A percentile compares a stretch with the other conserved stretches of the same genome.
These are phyloP conservation scores for Lyophyllum semitale DNA, from an alignment of 768 basidiomycete genomes.

Conservation along the genomic window DNA sequence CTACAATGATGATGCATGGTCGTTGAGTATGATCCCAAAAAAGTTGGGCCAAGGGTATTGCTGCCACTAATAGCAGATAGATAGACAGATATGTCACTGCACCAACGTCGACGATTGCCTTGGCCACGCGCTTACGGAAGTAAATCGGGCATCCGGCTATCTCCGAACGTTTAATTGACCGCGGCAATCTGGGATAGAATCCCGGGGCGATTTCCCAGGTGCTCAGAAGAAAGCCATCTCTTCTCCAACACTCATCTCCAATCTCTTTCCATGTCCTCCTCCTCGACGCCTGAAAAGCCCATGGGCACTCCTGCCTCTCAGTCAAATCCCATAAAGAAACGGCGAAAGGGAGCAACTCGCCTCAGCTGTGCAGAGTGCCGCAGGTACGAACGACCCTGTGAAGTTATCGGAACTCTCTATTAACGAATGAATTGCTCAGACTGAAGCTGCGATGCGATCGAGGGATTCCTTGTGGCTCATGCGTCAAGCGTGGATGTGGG, in stretches of 20 bases:
- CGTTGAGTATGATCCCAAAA: not conserved
- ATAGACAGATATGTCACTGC: too few relatives aligned
- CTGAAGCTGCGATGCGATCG: conserved; percentile 77
- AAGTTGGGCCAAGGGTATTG: not conserved
- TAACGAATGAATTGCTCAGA: conserved; percentile 30
- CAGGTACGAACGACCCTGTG: conserved; percentile 44
- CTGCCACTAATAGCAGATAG: too few relatives aligned
- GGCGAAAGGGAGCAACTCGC: conserved; percentile 72
- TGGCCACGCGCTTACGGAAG: conserved; percentile 22
- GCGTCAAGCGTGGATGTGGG: conserved; percentile 78
- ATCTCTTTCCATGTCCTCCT: conserved; percentile 33
- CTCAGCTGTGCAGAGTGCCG: conserved; percentile 82
- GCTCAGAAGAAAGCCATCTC: conserved; percentile 8
- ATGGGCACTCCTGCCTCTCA: conserved; percentile 19
- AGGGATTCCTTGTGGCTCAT: conserved; percentile 75
- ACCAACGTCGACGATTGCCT: too few relatives aligned
- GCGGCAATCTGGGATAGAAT: conserved; percentile 13
- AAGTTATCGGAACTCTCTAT: conserved; percentile 2
- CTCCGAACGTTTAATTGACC: conserved; percentile 13
- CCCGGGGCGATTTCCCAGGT: not conserved
- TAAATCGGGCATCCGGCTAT: conserved; percentile 18
- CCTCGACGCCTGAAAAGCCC: conserved; percentile 31
- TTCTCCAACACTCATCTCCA: conserved; percentile 25
- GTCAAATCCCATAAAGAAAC: conserved; percentile 49
- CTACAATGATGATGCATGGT: not conserved